phyloP scores from a whole-genome alignment of 1,139 yeast genomes.

The Kazachstania sp. region DNA sequence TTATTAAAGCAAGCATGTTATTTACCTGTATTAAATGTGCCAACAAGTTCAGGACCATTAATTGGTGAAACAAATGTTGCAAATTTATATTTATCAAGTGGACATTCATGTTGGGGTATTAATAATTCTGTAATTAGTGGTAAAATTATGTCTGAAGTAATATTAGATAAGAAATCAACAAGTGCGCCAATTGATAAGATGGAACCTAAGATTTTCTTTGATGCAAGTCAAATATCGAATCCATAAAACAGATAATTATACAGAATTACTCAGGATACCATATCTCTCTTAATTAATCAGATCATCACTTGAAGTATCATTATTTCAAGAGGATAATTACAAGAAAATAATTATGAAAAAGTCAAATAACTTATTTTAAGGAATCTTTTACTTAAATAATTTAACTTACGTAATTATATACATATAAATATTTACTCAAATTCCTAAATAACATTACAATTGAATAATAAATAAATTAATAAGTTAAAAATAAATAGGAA shows the following conservation, averaged over 20 bases:
- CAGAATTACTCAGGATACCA: background rate
- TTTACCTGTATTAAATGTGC: conserved; percentile 86
- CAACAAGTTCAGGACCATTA: conserved; percentile 86
- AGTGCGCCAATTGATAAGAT: conserved; percentile 75
- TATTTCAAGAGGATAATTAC: too few relatives aligned
- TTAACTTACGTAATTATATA: too few relatives aligned
- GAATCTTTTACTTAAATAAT: too few relatives aligned
- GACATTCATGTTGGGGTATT: conserved; percentile 98
- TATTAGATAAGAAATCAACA: conserved; percentile 73
- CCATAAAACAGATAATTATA: background rate
- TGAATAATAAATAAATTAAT: too few relatives aligned
- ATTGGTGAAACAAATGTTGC: conserved; percentile 87
- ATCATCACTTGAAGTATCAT: too few relatives aligned
- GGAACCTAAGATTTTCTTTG: conserved; percentile 81
- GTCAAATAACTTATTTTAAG: too few relatives aligned
- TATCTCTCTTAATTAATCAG: too few relatives aligned
- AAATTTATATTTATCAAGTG: conserved; percentile 73
- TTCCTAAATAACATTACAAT: too few relatives aligned
- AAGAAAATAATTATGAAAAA: too few relatives aligned
- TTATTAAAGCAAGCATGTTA: conserved; percentile 90
- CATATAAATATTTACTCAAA: too few relatives aligned
- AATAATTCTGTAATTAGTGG: conserved; percentile 98
- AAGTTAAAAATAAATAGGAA: too few relatives aligned
- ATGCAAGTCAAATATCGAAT: conserved; percentile 36
- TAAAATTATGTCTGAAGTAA: conserved; percentile 75